phyloP scores from a whole-genome alignment of 768 basidiomycete genomes.

The Russula ochroleuca region DNA sequence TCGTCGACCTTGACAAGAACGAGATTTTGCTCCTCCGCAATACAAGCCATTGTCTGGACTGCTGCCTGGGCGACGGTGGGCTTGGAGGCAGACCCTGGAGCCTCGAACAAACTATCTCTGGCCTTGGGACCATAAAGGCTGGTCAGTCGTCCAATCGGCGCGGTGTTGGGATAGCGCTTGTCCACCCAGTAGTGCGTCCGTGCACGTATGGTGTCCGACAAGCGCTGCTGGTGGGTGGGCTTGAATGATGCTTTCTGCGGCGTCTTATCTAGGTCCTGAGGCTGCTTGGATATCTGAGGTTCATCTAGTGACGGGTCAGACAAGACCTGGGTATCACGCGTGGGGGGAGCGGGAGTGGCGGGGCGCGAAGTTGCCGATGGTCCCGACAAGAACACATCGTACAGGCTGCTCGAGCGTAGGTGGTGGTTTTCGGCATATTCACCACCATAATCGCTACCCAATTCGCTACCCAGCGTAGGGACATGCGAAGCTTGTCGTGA shows the following conservation, averaged over 20 bases:
- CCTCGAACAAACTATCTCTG: neutral
- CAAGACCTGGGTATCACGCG: constrained; percentile 1
- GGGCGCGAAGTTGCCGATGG: constrained; percentile 30
- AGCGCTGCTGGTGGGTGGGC: constrained; percentile 32
- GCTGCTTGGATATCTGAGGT: constrained; percentile 22
- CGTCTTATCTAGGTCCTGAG: constrained; percentile 22
- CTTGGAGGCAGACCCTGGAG: neutral
- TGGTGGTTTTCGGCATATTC: constrained; percentile 44
- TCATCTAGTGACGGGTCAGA: constrained; percentile 27
- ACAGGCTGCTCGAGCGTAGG: constrained; percentile 52
- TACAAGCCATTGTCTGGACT: constrained; percentile 11
- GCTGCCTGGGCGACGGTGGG: constrained; percentile 10
- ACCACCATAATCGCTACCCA: constrained; percentile 51
- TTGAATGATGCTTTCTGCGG: constrained; percentile 23
- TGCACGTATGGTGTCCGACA: constrained; percentile 51
- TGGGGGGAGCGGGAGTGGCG: constrained; percentile 19
- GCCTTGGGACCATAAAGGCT: neutral
- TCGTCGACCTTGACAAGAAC: neutral
- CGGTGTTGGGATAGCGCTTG: constrained; percentile 45
- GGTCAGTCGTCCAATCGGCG: constrained; percentile 2
- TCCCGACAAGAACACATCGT: constrained; percentile 38
- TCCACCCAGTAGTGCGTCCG: constrained; percentile 59
- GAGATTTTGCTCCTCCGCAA: neutral
- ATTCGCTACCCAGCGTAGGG: constrained; percentile 52
- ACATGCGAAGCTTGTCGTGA: constrained; percentile 22